Evolutionary conservation across 495 filamentous ascomycete species (phyloP), one percentile per base, ranked within the genome.

Genomic region (Glonium stellatum): DNA sequence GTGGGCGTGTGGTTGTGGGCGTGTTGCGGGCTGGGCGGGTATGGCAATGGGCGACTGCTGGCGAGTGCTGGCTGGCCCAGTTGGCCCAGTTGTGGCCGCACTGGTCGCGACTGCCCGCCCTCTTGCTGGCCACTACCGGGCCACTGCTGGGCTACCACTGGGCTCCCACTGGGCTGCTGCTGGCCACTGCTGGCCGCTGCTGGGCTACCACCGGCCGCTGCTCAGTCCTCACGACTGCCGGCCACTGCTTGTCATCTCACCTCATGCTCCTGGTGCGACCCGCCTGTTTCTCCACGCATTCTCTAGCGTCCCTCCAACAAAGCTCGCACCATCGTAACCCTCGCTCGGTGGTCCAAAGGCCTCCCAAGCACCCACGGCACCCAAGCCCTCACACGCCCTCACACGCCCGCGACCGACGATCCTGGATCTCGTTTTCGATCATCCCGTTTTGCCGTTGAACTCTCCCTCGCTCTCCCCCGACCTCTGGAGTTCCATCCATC

Each of bases 191-290:
- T 54, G 21, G 27, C 57, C n/a, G n/a, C n/a, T n/a, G n/a, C n/a
- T n/a, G n/a, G n/a, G n/a, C n/a, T n/a, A n/a, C n/a, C n/a, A n/a
- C n/a, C n/a, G n/a, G n/a, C n/a, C n/a, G 6, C 2, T 2, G 27
- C 3, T 31, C 3, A n/a, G n/a, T n/a, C n/a, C 6, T 31, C 3
- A 6, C 27, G 6, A 31, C 18, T 44, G 10, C 12, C 53, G 21
- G 27, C 57, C n/a, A n/a, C n/a, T 42, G 61, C 57, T 57, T 59
- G 62, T 60, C 62, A 64, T 64, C 62, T 49, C 61, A 50, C 56
- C 56, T 53, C 44, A 25, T 25, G 60, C 55, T 34, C 27, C 35
- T 37, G 12, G 56, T 64, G 52, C 61, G 41, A 64, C 34, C 34
- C 1, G 39, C 57, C 42, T 53, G 48, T 44, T 54, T 12, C 18